phyloP scores from a whole-genome alignment of 192 early-diverging fungal genomes.

The Pilaira anomala region DNA sequence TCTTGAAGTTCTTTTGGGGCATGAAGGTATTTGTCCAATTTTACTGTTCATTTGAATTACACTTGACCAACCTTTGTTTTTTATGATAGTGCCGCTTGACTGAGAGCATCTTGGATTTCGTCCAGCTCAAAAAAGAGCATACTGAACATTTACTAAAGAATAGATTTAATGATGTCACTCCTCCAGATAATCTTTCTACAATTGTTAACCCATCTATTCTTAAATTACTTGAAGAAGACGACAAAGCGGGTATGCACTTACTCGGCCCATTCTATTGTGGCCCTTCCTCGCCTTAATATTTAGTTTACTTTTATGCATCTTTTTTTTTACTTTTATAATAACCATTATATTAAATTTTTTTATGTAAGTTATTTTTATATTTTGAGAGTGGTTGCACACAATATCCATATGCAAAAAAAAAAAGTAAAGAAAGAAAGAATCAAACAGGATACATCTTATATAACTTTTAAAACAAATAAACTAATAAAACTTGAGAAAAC shows the following conservation, averaged over 20 bases:
- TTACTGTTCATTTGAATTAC: conserved; percentile 14
- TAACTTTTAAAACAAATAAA: neutral
- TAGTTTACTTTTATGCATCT: conserved; percentile 6
- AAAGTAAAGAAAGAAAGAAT: conserved; percentile 1
- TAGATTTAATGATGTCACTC: conserved; percentile 12
- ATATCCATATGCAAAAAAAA: conserved; percentile 6
- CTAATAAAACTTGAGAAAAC: neutral
- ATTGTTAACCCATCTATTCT: conserved; percentile 9
- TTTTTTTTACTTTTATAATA: neutral
- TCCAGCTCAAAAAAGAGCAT: conserved; percentile 13
- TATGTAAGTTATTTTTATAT: neutral
- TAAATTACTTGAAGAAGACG: conserved; percentile 15
- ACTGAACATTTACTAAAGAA: conserved; percentile 11
- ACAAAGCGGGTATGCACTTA: conserved; percentile 13
- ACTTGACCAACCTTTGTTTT: conserved; percentile 13
- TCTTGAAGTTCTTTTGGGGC: conserved; percentile 15
- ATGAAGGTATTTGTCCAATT: conserved; percentile 15
- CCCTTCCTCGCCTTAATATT: conserved; percentile 9
- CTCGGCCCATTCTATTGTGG: conserved; percentile 8
- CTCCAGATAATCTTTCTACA: conserved; percentile 9
- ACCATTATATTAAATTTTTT: conserved; percentile 1
- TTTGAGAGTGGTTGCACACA: conserved; percentile 3
- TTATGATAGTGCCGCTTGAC: conserved; percentile 11
- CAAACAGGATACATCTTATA: conserved; percentile 7
- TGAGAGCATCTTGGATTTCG: conserved; percentile 1